Conservation (phyloP, 495 filamentous ascomycete genomes). For the Hypoxylon rickii region DNA sequence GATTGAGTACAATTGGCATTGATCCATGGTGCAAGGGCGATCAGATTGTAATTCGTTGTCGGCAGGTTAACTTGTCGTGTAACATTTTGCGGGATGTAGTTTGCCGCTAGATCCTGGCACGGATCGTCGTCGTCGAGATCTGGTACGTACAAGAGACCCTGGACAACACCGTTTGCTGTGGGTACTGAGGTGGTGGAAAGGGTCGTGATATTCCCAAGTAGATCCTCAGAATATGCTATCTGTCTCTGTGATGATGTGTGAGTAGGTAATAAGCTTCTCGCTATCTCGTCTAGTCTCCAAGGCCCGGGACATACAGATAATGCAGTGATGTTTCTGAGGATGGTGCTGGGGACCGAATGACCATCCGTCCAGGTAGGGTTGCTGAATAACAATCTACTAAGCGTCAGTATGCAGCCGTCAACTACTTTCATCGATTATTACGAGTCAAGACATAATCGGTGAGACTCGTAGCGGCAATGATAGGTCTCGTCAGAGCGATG, state of each 20-base stretch:
- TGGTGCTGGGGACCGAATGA: conserved; percentile 49
- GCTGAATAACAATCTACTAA: conserved; percentile 51
- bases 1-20: conserved; percentile 66
- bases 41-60: conserved; percentile 61
- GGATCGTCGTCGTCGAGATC: conserved; percentile 57
- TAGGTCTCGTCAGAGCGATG: no score
- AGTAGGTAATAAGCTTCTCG: conserved; percentile 4
- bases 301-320: conserved; percentile 46
- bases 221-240: conserved; percentile 65
- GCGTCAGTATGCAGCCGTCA: conserved; percentile 7
- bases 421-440: no score
- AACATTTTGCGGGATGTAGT: conserved; percentile 72
- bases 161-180: conserved; percentile 56
- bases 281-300: not conserved
- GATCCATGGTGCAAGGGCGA: conserved; percentile 91
- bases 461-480: no score
- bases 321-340: conserved; percentile 54
- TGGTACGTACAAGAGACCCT: conserved; percentile 84
- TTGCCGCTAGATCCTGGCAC: conserved; percentile 62
- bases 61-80: conserved; percentile 73
- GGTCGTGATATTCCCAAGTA: conserved; percentile 67
- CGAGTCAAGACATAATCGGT: no score
- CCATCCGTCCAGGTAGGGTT: conserved; percentile 49
- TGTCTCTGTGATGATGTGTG: conserved; percentile 52
- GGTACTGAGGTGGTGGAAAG: conserved; percentile 66